Conservation (phyloP, 805 yeast genomes). For the Grigorovia humatica region DNA sequence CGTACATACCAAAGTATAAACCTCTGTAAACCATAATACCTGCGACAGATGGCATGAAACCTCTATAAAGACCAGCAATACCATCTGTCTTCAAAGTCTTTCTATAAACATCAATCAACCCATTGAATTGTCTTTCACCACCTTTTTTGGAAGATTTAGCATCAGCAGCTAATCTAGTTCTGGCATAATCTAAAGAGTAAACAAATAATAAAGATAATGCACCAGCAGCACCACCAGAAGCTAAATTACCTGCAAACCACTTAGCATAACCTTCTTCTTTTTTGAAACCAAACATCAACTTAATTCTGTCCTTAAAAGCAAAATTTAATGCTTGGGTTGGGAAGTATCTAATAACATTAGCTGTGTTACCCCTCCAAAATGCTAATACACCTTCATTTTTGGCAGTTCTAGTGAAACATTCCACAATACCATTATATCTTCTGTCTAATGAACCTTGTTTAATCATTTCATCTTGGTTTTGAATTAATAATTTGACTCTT, state of each 20-base stretch:
- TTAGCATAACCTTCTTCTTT: slow-evolving; percentile 71
- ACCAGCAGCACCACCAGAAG: slow-evolving; percentile 97
- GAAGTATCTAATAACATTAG: slow-evolving; percentile 97
- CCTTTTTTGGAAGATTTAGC: slow-evolving; percentile 46
- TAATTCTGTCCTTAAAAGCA: slow-evolving; percentile 96
- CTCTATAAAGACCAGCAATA: slow-evolving; percentile 97
- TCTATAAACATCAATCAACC: slow-evolving; percentile 92
- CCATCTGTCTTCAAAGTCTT: slow-evolving; percentile 94
- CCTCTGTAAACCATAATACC: slow-evolving; percentile 99
- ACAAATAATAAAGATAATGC: slow-evolving; percentile 87
- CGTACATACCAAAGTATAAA: slow-evolving; percentile 96
- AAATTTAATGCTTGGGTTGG: slow-evolving; percentile 98
- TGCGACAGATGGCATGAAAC: slow-evolving; percentile 96
- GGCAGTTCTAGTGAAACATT: slow-evolving; percentile 91
- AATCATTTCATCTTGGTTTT: slow-evolving; percentile 96
- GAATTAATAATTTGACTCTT: slow-evolving; percentile 92
- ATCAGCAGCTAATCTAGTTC: slow-evolving; percentile 96
- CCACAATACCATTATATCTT: slow-evolving; percentile 82
- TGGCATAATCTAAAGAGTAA: slow-evolving; percentile 92
- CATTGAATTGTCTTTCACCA: slow-evolving; percentile 84
- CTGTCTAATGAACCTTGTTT: slow-evolving; percentile 90
- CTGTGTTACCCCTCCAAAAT: slow-evolving; percentile 99
- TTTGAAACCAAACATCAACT: slow-evolving; percentile 93
- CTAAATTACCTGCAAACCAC: slow-evolving; percentile 94
- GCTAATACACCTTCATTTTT: slow-evolving; percentile 85